Base-by-base conservation (phyloP, 495 filamentous ascomycete species). In the Penicillium nucicola region DNA sequence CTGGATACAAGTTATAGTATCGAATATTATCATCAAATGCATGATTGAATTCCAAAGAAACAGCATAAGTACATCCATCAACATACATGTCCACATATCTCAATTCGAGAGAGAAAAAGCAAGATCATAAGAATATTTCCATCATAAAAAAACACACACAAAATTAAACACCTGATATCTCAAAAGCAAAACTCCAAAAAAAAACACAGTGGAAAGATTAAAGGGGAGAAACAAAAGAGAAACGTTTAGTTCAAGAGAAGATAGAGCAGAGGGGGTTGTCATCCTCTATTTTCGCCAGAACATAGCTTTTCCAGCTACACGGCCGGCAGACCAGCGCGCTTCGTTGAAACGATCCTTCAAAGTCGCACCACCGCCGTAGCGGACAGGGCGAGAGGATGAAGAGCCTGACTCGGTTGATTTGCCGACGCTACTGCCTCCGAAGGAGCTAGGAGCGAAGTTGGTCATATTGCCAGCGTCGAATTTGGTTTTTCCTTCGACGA, bases 401-500 rank as follows among this genome's bases (percentile, higher is more conserved):
- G 61, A 52, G 0, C 55, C 31, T 9, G 62, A 52, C 23, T 69
- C 70, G 2, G 66, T 60, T 19, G 51, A 45, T 5, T 57, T 47
- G 12, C 66, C 67, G 5, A 53, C 45, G 43, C 50, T 66, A 19
- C 58, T 59, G n/a, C 61, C 58, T 28, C 61, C 55, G 13, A 44
- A 62, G 4, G 57, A 51, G 17, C 56, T 60, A 1, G 62, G 62
- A 1, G 60, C 59, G 5, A 68, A 67, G 37, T 57, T 55, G 2
- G 63, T 57, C 25, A 77, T 66, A 41, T 74, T 73, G 0, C 74
- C 74, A 0, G 74, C 74, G 14, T 74, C 67, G 64, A 77, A 73
- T 64, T 87, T 87, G 44, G 92, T 81, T 62, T 86, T 81, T 0
- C 88, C 91, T 69, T 97, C 93, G 10, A 92, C 89, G 30, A 95